Base-by-base conservation (phyloP, 1,284 basidiomycete genomes). In the Trametes sp. region DNA sequence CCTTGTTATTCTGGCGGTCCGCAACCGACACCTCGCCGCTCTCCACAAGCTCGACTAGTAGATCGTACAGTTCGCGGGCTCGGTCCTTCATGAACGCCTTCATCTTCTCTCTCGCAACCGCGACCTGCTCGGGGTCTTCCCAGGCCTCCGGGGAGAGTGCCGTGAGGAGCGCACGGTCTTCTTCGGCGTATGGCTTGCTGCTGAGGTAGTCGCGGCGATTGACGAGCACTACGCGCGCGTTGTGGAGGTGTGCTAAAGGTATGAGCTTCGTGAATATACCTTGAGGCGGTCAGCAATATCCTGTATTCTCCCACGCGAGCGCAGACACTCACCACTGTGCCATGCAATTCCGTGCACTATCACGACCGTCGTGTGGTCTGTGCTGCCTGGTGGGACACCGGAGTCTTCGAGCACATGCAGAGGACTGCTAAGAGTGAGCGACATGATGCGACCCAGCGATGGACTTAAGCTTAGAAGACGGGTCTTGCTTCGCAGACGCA, bases 41-140 rank as follows among this genome's bases (percentile, higher is more conserved):
- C 16, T 64, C 50, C 41, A 74, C 67, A 26, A 74, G 55, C 50
- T 69, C 70, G 10, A 66, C 69, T 1, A 77, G 63, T 58, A 75
- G 74, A 11, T 63, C 67, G 19, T 71, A 59, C 66, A 55, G 69
- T 54, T 54, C 75, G n/a, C 72, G n/a, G 57, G 62, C 41, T 7
- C 62, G 65, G 2, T 26, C 56, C 36, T 31, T 53, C 29, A 66
- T 64, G 44, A 73, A 59, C 21, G 57, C 58, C 16, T 45, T 23
- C 13, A 57, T 24, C 23, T 41, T 48, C 31, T 46, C 21, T 14
- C n/a, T 51, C 21, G 42, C 26, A 9, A 24, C 46, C 0, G 62
- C 58, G 21, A 36, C 24, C 29, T 52, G 26, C 14, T 36, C 41
- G 26, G 67, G 65, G 3, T 41, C 53, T 3, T 26, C 35, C 21